A percentile compares a stretch with the other conserved stretches of the same genome.
Conservation (phyloP, 805 yeast species). For the Tetrapisispora arboricola region DNA sequence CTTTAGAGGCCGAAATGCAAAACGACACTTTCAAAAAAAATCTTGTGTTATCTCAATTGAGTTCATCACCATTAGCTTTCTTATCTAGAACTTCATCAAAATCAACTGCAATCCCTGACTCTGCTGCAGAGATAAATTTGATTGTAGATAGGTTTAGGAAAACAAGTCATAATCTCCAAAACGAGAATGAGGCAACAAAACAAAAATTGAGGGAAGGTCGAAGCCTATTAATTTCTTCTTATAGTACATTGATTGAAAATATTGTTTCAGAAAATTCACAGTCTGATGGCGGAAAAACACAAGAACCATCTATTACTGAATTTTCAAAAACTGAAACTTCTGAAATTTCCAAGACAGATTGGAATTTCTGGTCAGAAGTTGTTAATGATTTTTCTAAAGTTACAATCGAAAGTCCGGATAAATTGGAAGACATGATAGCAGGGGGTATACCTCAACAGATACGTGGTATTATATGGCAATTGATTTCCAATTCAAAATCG, state of each 20-base stretch:
- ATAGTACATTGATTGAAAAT: constrained; percentile 12
- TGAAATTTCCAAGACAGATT: constrained; percentile 32
- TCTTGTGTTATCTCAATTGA: constrained; percentile 11
- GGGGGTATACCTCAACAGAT: constrained; percentile 77
- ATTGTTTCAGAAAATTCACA: constrained; percentile 11
- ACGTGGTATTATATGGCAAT: constrained; percentile 89
- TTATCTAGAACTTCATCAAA: constrained; percentile 7
- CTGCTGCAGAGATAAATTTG: constrained; percentile 43
- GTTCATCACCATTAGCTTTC: constrained; percentile 8
- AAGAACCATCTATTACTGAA: constrained; percentile 18
- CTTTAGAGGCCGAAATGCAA: constrained; percentile 22
- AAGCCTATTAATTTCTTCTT: constrained; percentile 31
- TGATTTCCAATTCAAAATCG: constrained; percentile 70
- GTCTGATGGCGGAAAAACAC: constrained; percentile 6
- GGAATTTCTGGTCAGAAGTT: constrained; percentile 84
- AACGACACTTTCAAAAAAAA: constrained; percentile 19
- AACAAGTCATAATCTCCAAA: constrained; percentile 40
- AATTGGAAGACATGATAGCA: constrained; percentile 50
- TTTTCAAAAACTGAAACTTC: not conserved
- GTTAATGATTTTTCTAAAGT: constrained; percentile 66
- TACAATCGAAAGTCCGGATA: constrained; percentile 50
- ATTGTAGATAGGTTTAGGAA: constrained; percentile 50
- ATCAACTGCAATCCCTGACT: constrained; percentile 11
- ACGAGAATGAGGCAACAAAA: constrained; percentile 42
- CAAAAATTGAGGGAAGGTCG: constrained; percentile 42